Conservation (phyloP, 2,329 filamentous ascomycete species). For the Blastomyces emzantsi region DNA sequence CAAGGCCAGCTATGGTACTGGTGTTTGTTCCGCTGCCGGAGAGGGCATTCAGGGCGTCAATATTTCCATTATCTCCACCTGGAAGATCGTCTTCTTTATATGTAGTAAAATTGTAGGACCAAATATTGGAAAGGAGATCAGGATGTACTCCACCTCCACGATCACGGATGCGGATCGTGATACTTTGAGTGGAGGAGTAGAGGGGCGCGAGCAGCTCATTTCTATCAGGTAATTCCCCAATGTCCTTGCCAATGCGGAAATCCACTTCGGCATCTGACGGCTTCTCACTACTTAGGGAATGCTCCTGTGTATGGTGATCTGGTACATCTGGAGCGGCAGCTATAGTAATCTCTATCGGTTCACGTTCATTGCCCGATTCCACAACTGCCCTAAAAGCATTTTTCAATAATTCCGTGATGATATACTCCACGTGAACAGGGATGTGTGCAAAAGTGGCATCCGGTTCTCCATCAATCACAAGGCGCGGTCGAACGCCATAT, state of each 20-base stretch:
- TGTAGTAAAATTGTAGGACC: conserved; percentile 96
- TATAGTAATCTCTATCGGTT: conserved; percentile 87
- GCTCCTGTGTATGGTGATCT: conserved; percentile 19
- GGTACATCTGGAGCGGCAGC: conserved; percentile 55
- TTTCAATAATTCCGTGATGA: conserved; percentile 91
- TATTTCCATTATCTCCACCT: conserved; percentile 42
- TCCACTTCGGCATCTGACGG: conserved; percentile 24
- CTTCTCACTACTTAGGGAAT: conserved; percentile 20
- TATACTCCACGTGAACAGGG: conserved; percentile 94
- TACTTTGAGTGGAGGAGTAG: conserved; percentile 56
- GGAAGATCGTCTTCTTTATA: conserved; percentile 61
- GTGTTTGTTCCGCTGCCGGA: conserved; percentile 61
- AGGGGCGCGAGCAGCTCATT: conserved; percentile 24
- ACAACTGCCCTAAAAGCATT: conserved; percentile 93
- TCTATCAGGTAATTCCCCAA: conserved; percentile 17
- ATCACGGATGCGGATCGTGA: conserved; percentile 92
- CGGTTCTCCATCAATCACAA: conserved; percentile 75
- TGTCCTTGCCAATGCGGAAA: conserved; percentile 24
- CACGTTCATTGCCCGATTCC: conserved; percentile 66
- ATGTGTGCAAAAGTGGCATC: conserved; percentile 88
- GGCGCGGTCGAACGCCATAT: conserved; percentile 75
- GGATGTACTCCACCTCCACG: conserved; percentile 88
- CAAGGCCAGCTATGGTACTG: conserved; percentile 83
- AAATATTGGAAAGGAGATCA: conserved; percentile 75
- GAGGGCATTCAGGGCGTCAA: conserved; percentile 67